Percentiles rank a stretch among this genome's conserved stretches.
These are phyloP conservation scores for Gossypium longicalyx DNA, from an alignment of 345 rosid species.

Conservation along the genomic window DNA sequence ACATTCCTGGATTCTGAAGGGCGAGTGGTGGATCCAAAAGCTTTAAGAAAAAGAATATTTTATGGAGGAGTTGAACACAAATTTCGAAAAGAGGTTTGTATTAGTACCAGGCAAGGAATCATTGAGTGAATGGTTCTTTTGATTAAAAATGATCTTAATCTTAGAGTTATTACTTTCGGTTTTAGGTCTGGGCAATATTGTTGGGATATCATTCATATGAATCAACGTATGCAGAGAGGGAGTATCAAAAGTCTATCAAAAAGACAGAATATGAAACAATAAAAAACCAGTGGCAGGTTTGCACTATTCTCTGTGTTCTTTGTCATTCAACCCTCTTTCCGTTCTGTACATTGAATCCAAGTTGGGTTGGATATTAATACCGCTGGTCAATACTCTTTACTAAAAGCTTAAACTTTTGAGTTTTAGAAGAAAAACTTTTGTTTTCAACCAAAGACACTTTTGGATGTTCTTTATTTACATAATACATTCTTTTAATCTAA, in stretches of 20 bases:
- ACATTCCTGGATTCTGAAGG: constrained; percentile 89
- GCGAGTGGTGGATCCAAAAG: constrained; percentile 62
- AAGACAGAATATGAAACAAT: constrained; percentile 73
- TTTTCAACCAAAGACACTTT: not conserved
- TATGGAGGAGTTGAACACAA: constrained; percentile 86
- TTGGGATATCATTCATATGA: constrained; percentile 81
- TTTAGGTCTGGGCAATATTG: constrained; percentile 83
- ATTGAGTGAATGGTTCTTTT: not conserved
- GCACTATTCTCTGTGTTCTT: constrained; percentile 8
- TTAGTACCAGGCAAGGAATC: constrained; percentile 12
- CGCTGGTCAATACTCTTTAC: not conserved
- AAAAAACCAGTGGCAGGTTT: constrained; percentile 92
- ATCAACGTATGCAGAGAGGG: constrained; percentile 90
- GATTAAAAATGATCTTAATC: constrained; percentile 15
- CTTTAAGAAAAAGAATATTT: constrained; percentile 76
- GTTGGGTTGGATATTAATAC: not conserved
- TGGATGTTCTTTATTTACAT: not conserved
- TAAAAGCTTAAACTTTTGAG: not conserved
- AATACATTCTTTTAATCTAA: not conserved
- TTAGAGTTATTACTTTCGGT: constrained; percentile 15
- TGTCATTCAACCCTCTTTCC: not conserved
- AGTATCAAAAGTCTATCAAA: constrained; percentile 54
- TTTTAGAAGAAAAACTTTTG: not conserved
- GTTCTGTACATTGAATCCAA: not conserved
- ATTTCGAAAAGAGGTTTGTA: constrained; percentile 74